A percentile compares a stretch with the other conserved stretches of the same genome.
Conservation (phyloP, 345 rosid species). For the Dipteronia sinensis region DNA sequence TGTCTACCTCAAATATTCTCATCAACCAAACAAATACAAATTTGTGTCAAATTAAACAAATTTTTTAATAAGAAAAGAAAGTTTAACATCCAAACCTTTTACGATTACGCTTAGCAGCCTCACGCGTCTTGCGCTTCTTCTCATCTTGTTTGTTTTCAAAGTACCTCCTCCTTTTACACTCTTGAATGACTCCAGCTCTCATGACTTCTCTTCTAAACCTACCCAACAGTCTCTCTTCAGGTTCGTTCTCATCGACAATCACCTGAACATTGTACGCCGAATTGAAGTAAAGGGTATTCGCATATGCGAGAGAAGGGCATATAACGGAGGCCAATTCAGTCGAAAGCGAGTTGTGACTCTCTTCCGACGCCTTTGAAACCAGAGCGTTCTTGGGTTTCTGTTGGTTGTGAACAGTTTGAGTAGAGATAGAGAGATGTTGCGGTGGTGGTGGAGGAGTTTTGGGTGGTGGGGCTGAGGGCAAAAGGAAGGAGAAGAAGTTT, state of each 20-base stretch:
- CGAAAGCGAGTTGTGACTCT: constrained; percentile 27
- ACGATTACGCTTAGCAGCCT: constrained; percentile 82
- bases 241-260: constrained; percentile 69
- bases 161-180: constrained; percentile 64
- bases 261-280: constrained; percentile 77
- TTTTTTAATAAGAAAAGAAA: neutral
- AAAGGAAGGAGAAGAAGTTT: constrained; percentile 62
- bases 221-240: constrained; percentile 67
- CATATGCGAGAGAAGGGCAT: constrained; percentile 69
- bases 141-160: constrained; percentile 73
- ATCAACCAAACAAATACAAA: constrained; percentile 1
- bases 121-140: constrained; percentile 74
- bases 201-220: constrained; percentile 77
- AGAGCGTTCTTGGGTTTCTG: constrained; percentile 31
- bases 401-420: constrained; percentile 9
- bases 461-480: constrained; percentile 51
- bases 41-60: too few relatives aligned
- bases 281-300: constrained; percentile 69
- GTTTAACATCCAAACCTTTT: constrained; percentile 39
- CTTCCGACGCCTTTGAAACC: constrained; percentile 36
- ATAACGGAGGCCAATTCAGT: constrained; percentile 58
- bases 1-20: constrained; percentile 8
- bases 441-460: constrained; percentile 29
- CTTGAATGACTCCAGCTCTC: constrained; percentile 82
- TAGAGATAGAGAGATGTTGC: constrained; percentile 25